Percentiles rank a stretch among this genome's conserved stretches.
Evolutionary conservation across 192 early-diverging fungal species (phyloP).

Genomic region (Mortierella hygrophila): DNA sequence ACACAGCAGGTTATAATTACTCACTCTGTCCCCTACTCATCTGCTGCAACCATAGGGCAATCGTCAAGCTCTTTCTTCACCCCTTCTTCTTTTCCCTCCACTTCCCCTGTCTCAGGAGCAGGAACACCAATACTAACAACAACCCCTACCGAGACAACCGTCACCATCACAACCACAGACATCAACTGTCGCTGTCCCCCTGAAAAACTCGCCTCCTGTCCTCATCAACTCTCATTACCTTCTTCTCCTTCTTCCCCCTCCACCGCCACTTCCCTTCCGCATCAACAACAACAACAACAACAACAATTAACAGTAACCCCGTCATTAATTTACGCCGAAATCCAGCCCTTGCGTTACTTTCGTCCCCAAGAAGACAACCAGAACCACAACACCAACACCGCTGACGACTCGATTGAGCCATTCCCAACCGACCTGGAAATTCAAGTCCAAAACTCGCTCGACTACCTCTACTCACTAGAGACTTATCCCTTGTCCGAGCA

Average conservation of each 20-base stretch:
- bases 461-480: constrained; percentile 35
- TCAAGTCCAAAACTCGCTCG: constrained; percentile 21
- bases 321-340: background rate
- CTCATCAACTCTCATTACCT: background rate
- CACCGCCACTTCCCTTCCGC: too few relatives aligned
- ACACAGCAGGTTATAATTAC: background rate
- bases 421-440: background rate
- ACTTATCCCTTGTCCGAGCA: constrained; percentile 21
- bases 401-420: background rate
- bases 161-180: constrained; percentile 22
- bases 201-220: constrained; percentile 6
- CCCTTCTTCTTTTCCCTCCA: background rate
- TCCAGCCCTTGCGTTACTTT: constrained; percentile 14
- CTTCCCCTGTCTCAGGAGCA: background rate
- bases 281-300: background rate
- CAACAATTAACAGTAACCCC: background rate
- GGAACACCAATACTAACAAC: background rate
- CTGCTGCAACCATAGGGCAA: constrained; percentile 1
- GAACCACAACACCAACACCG: background rate
- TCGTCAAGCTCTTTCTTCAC: background rate
- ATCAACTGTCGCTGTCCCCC: background rate
- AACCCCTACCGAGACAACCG: constrained; percentile 11
- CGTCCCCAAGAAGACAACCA: background rate
- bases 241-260: too few relatives aligned
- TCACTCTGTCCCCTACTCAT: background rate